A percentile compares a stretch with the other conserved stretches of the same genome.
These are phyloP conservation scores for Tuber indicum DNA, from an alignment of 495 filamentous ascomycete species.

Conservation along the genomic window DNA sequence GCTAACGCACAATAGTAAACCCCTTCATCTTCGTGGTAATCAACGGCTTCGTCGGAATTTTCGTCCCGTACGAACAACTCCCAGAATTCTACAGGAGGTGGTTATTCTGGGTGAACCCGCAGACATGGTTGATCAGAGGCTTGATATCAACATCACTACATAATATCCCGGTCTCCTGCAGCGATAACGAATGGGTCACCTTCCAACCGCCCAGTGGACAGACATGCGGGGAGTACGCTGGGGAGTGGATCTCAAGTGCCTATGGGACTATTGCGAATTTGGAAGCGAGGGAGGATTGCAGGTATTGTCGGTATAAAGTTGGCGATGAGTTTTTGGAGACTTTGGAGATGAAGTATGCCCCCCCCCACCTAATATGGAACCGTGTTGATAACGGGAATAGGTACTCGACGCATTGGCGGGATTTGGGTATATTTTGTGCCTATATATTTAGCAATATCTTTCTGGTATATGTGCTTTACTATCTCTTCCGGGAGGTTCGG, in stretches of 20 bases:
- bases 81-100: constrained; percentile 45
- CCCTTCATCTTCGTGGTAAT: constrained; percentile 38
- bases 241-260: constrained; percentile 45
- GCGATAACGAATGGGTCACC: constrained; percentile 52
- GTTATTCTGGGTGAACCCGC: constrained; percentile 64
- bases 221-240: constrained; percentile 53
- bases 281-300: constrained; percentile 47
- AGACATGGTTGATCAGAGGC: constrained; percentile 56
- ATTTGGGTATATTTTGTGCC: constrained; percentile 36
- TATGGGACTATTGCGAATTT: constrained; percentile 52
- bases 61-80: constrained; percentile 34
- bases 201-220: constrained; percentile 49
- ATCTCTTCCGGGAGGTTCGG: constrained; percentile 37
- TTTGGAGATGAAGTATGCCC: constrained; percentile 36
- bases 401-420: constrained; percentile 35
- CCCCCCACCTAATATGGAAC: neutral
- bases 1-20: constrained; percentile 31
- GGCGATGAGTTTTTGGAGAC: constrained; percentile 53
- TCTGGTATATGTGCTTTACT: constrained; percentile 34
- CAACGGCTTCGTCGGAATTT: constrained; percentile 36
- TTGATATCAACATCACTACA: constrained; percentile 54
- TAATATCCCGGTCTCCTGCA: constrained; percentile 52
- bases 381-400: neutral
- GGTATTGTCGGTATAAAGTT: constrained; percentile 56
- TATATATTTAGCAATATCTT: constrained; percentile 33